A percentile compares a stretch with the other conserved stretches of the same genome.
phyloP scores from a whole-genome alignment of 2,329 filamentous ascomycete species.

The Exophiala bonariae region DNA sequence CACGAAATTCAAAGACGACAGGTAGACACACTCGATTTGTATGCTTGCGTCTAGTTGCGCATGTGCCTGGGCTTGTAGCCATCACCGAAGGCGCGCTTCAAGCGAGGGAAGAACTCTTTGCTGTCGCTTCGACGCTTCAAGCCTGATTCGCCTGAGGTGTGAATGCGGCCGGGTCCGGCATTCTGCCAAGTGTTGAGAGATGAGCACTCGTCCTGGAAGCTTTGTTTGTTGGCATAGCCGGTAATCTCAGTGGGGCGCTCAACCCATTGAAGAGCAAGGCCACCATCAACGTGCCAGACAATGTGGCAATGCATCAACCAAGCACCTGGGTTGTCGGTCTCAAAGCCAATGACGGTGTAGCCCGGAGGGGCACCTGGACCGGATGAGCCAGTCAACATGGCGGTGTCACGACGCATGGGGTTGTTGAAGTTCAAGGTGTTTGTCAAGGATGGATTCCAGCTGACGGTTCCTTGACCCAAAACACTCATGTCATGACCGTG shows the following conservation, averaged over 20 bases:
- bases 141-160: slow-evolving; percentile 17
- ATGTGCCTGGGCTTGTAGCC: slow-evolving; percentile 10
- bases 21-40: background rate
- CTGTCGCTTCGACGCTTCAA: slow-evolving; percentile 19
- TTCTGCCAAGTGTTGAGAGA: slow-evolving; percentile 4
- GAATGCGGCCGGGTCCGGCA: slow-evolving; percentile 3
- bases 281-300: slow-evolving; percentile 71
- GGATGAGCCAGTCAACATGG: slow-evolving; percentile 61
- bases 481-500: slow-evolving; percentile 68
- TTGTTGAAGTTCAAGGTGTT: slow-evolving; percentile 57
- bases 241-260: slow-evolving; percentile 20
- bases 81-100: slow-evolving; percentile 18
- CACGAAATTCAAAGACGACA: background rate
- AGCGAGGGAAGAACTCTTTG: too few relatives aligned
- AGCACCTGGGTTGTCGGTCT: slow-evolving; percentile 50
- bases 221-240: slow-evolving; percentile 1
- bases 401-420: slow-evolving; percentile 69
- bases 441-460: slow-evolving; percentile 50
- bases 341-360: slow-evolving; percentile 61
- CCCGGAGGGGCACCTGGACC: slow-evolving; percentile 33
- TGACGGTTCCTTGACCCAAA: slow-evolving; percentile 53
- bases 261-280: slow-evolving; percentile 53
- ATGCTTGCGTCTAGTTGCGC: background rate
- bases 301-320: slow-evolving; percentile 81
- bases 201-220: slow-evolving; percentile 9